These are phyloP conservation scores for Paecilomyces fulvus DNA, from an alignment of 2,329 filamentous ascomycete species.

Conservation along the genomic window DNA sequence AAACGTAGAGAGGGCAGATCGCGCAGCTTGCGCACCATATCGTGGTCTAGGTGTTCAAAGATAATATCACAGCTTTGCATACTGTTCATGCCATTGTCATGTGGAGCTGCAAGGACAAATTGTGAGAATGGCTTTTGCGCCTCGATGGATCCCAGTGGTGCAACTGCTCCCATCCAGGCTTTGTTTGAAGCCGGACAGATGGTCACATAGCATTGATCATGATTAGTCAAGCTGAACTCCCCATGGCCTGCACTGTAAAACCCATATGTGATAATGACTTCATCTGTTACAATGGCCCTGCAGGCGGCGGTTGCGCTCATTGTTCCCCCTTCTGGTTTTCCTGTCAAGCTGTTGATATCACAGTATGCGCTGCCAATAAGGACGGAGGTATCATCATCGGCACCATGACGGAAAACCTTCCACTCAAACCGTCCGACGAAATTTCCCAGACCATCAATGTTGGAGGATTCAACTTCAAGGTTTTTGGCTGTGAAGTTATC, in stretches of 20 bases:
- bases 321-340: slow-evolving; percentile 9
- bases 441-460: background rate
- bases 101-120: slow-evolving; percentile 39
- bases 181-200: slow-evolving; percentile 24
- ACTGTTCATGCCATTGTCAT: slow-evolving; percentile 47
- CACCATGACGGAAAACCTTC: background rate
- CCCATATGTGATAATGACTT: slow-evolving; percentile 37
- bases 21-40: slow-evolving; percentile 3
- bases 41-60: slow-evolving; percentile 18
- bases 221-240: slow-evolving; percentile 33
- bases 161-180: slow-evolving; percentile 38
- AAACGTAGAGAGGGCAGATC: slow-evolving; percentile 1
- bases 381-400: background rate
- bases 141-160: slow-evolving; percentile 30
- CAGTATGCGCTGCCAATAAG: background rate
- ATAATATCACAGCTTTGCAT: slow-evolving; percentile 36
- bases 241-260: slow-evolving; percentile 44
- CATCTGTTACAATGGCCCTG: slow-evolving; percentile 19
- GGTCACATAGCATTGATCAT: slow-evolving; percentile 40
- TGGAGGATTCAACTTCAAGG: background rate
- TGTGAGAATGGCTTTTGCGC: slow-evolving; percentile 34
- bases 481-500: background rate
- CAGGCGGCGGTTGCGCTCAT: slow-evolving; percentile 25
- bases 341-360: background rate
- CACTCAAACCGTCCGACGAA: background rate